A percentile compares a stretch with the other conserved stretches of the same genome.
phyloP scores from a whole-genome alignment of 345 rosid genomes.

The Sonneratia caseolaris region DNA sequence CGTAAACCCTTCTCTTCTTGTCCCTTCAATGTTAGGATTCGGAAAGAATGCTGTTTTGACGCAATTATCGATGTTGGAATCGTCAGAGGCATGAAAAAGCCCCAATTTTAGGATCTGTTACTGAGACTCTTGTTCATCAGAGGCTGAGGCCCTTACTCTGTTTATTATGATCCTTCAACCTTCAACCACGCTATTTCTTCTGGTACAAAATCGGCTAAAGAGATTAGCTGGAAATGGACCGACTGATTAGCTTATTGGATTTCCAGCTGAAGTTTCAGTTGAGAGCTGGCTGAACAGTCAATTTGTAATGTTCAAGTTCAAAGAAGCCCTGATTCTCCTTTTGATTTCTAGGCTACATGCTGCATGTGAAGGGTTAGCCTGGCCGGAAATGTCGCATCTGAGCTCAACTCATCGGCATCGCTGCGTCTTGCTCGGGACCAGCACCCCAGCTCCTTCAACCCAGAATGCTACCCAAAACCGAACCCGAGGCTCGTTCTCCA shows the following conservation, averaged over 20 bases:
- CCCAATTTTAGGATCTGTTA: background rate
- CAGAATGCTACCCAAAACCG: slow-evolving; percentile 16
- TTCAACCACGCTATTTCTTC: no score
- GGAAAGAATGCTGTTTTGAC: background rate
- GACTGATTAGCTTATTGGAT: background rate
- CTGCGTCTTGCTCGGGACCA: slow-evolving; percentile 29
- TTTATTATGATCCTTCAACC: background rate
- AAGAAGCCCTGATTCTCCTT: background rate
- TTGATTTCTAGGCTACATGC: background rate
- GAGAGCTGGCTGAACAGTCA: background rate
- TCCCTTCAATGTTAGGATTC: background rate
- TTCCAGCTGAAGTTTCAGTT: background rate
- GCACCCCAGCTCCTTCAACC: slow-evolving; percentile 13
- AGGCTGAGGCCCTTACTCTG: background rate
- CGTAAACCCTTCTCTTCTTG: background rate
- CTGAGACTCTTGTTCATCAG: background rate
- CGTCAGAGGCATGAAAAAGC: background rate
- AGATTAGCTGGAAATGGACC: no score
- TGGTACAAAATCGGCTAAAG: background rate
- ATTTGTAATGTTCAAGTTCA: no score
- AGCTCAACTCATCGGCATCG: slow-evolving; percentile 13
- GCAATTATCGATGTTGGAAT: background rate
- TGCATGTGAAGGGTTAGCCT: background rate
- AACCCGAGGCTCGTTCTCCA: slow-evolving; percentile 14
- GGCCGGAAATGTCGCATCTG: background rate